Evolutionary conservation across 805 yeast genomes (phyloP).

Genomic region (Pichia exigua): DNA sequence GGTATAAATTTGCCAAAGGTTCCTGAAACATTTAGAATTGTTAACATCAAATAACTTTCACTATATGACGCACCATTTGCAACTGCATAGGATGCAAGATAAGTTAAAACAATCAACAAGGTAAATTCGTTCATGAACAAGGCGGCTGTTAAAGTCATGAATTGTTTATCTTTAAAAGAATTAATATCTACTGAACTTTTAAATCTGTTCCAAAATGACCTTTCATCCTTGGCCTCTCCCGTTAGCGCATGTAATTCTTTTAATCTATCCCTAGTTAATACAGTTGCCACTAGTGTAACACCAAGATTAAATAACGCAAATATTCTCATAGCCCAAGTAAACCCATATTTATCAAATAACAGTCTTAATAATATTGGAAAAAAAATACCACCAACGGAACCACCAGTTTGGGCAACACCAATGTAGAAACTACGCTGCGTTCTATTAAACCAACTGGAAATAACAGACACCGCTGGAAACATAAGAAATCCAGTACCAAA

Average conservation of each 20-base stretch:
- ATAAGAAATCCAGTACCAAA: slow-evolving; percentile 52
- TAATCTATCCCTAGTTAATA: slow-evolving; percentile 37
- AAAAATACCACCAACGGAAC: slow-evolving; percentile 45
- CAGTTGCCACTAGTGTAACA: slow-evolving; percentile 30
- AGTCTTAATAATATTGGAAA: slow-evolving; percentile 45
- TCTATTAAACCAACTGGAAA: slow-evolving; percentile 54
- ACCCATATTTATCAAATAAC: slow-evolving; percentile 42
- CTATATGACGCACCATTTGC: slow-evolving; percentile 38
- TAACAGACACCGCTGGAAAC: slow-evolving; percentile 53
- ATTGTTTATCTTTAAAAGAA: slow-evolving; percentile 35
- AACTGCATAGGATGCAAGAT: slow-evolving; percentile 45
- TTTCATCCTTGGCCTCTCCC: slow-evolving; percentile 17
- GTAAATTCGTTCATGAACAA: slow-evolving; percentile 42
- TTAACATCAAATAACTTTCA: slow-evolving; percentile 39
- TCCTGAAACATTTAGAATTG: slow-evolving; percentile 40
- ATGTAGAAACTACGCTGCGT: slow-evolving; percentile 48
- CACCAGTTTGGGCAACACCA: slow-evolving; percentile 44
- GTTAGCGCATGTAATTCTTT: slow-evolving; percentile 17
- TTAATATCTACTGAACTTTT: slow-evolving; percentile 32
- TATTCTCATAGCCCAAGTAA: slow-evolving; percentile 49
- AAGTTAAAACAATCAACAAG: slow-evolving; percentile 40
- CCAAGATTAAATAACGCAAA: slow-evolving; percentile 39
- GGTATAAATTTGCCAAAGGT: slow-evolving; percentile 30
- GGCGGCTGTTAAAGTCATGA: slow-evolving; percentile 30
- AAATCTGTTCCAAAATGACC: slow-evolving; percentile 14